phyloP scores from a whole-genome alignment of 495 filamentous ascomycete genomes.

The Evansstolkia leycettana region DNA sequence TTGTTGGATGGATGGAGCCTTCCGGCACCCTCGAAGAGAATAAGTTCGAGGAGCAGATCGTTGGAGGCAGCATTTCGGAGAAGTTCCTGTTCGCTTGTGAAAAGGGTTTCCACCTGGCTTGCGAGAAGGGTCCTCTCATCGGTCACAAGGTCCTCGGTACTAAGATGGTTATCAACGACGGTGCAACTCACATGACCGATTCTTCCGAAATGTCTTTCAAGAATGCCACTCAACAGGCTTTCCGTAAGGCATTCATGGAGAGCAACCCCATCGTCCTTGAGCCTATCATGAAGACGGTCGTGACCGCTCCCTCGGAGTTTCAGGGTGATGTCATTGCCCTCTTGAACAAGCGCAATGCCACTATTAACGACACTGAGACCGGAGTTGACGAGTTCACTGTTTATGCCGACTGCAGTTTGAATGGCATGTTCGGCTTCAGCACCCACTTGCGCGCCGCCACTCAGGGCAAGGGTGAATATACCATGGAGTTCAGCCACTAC shows the following conservation, averaged over 20 bases:
- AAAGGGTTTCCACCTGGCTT: constrained; percentile 82
- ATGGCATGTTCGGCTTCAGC: constrained; percentile 96
- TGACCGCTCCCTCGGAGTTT: constrained; percentile 94
- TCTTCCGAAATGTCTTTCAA: constrained; percentile 99
- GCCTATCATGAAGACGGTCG: constrained; percentile 94
- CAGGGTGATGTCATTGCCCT: constrained; percentile 91
- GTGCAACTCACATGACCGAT: constrained; percentile 95
- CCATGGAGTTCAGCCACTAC: constrained; percentile 98
- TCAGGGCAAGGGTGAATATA: constrained; percentile 98
- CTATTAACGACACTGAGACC: constrained; percentile 92
- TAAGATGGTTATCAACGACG: constrained; percentile 88
- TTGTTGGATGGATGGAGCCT: constrained; percentile 87
- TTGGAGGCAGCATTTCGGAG: constrained; percentile 85
- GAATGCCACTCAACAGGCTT: constrained; percentile 89
- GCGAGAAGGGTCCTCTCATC: constrained; percentile 80
- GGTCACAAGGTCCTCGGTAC: constrained; percentile 89
- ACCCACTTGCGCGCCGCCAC: constrained; percentile 82
- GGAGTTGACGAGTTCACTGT: constrained; percentile 94
- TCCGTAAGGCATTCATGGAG: constrained; percentile 82
- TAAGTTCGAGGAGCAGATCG: constrained; percentile 73
- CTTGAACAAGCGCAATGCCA: constrained; percentile 92
- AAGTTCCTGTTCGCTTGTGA: constrained; percentile 95
- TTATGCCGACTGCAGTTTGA: constrained; percentile 80
- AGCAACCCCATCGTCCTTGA: constrained; percentile 76
- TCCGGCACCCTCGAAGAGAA: constrained; percentile 60